Evolutionary conservation across 805 yeast species (phyloP).

Genomic region (Saccharomycopsis schoenii): DNA sequence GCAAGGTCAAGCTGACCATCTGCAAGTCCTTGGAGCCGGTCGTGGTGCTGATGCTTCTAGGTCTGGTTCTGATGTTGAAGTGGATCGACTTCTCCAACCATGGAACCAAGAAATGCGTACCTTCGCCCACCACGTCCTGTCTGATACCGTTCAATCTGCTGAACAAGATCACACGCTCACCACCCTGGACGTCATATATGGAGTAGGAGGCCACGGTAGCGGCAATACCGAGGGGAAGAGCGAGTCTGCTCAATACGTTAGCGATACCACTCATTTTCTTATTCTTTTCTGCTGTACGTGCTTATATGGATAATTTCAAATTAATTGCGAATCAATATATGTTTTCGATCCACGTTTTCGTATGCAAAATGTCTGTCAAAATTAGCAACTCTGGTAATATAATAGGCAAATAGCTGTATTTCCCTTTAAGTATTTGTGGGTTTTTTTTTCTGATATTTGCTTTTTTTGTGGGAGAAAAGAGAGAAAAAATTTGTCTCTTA

Average conservation of each 20-base stretch:
- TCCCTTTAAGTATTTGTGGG: too few relatives aligned
- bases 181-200: conserved; percentile 92
- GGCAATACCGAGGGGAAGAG: conserved; percentile 63
- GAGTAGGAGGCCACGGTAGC: conserved; percentile 69
- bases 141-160: conserved; percentile 88
- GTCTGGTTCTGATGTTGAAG: conserved; percentile 91
- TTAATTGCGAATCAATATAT: too few relatives aligned
- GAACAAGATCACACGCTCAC: conserved; percentile 89
- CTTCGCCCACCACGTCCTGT: conserved; percentile 86
- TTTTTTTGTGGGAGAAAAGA: not conserved
- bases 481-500: not conserved
- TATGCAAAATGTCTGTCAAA: too few relatives aligned
- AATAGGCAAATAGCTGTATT: too few relatives aligned
- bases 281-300: too few relatives aligned
- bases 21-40: conserved; percentile 97
- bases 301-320: too few relatives aligned
- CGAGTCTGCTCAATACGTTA: conserved; percentile 33
- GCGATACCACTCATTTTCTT: conserved; percentile 20
- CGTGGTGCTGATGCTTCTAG: conserved; percentile 84
- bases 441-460: not conserved
- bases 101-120: conserved; percentile 90
- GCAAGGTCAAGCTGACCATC: conserved; percentile 84
- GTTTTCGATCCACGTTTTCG: too few relatives aligned
- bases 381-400: too few relatives aligned
- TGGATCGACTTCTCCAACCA: conserved; percentile 91